These are phyloP conservation scores for Phytophthora cactorum DNA, from an alignment of 352 stramenopile species.

Conservation along the genomic window DNA sequence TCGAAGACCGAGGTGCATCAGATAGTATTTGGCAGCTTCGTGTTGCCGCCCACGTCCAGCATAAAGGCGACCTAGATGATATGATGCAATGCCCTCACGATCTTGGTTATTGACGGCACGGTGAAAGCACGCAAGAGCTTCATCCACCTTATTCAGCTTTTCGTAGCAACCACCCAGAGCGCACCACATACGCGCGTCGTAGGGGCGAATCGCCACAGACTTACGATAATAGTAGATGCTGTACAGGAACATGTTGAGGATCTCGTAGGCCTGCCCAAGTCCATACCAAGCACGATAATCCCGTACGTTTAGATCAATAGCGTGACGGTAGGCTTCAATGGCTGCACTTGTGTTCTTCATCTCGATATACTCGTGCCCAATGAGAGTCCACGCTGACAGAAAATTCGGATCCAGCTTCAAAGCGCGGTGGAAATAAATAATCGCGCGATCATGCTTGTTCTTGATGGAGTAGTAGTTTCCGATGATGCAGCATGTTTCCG, in stretches of 20 bases:
- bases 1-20: constrained; percentile 64
- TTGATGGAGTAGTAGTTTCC: constrained; percentile 92
- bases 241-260: constrained; percentile 98
- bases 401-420: constrained; percentile 96
- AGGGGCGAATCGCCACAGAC: constrained; percentile 94
- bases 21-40: constrained; percentile 78
- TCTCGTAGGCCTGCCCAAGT: constrained; percentile 98
- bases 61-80: constrained; percentile 69
- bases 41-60: constrained; percentile 52
- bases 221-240: constrained; percentile 99
- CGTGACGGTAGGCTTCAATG: constrained; percentile 96
- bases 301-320: constrained; percentile 90
- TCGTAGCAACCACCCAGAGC: constrained; percentile 91
- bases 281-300: constrained; percentile 99
- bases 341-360: constrained; percentile 98
- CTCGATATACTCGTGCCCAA: constrained; percentile 99
- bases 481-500: constrained; percentile 99
- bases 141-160: constrained; percentile 71
- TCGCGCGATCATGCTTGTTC: constrained; percentile 96
- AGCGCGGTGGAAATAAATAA: constrained; percentile 97
- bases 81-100: constrained; percentile 76
- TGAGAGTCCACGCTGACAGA: constrained; percentile 97
- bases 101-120: constrained; percentile 81
- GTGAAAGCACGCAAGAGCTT: constrained; percentile 80
- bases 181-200: constrained; percentile 98